Evolutionary conservation across 345 rosid genomes (phyloP).

Genomic region (Hibiscus mutabilis): DNA sequence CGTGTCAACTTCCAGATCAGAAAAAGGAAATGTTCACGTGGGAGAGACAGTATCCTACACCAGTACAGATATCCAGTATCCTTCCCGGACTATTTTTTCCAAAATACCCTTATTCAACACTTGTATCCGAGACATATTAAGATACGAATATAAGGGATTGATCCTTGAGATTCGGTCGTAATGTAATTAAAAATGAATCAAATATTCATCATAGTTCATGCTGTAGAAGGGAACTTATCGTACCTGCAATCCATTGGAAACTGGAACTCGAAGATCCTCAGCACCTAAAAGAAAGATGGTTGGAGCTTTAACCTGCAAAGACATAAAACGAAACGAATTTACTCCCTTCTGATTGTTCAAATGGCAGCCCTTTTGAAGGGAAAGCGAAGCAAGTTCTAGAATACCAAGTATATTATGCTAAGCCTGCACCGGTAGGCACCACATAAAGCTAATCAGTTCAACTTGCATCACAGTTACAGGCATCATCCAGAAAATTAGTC

Average conservation of each 20-base stretch:
- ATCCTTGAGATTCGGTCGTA: background rate
- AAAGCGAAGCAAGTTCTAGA: background rate
- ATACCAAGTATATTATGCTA: background rate
- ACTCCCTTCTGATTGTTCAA: background rate
- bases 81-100: too few relatives aligned
- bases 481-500: background rate
- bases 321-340: background rate
- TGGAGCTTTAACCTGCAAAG: slow-evolving; percentile 81
- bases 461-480: background rate
- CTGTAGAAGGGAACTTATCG: slow-evolving; percentile 18
- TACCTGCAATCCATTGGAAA: slow-evolving; percentile 78
- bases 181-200: background rate
- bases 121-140: background rate
- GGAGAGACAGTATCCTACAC: background rate
- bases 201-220: background rate
- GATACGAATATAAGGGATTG: too few relatives aligned
- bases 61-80: background rate
- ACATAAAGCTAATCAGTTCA: background rate
- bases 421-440: background rate
- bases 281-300: slow-evolving; percentile 74
- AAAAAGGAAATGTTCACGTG: background rate
- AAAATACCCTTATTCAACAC: background rate
- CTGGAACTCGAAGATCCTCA: slow-evolving; percentile 84
- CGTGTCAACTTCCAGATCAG: background rate
- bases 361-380: background rate